Conservation (phyloP, 2,329 filamentous ascomycete species). For the Nectriaceae sp. region DNA sequence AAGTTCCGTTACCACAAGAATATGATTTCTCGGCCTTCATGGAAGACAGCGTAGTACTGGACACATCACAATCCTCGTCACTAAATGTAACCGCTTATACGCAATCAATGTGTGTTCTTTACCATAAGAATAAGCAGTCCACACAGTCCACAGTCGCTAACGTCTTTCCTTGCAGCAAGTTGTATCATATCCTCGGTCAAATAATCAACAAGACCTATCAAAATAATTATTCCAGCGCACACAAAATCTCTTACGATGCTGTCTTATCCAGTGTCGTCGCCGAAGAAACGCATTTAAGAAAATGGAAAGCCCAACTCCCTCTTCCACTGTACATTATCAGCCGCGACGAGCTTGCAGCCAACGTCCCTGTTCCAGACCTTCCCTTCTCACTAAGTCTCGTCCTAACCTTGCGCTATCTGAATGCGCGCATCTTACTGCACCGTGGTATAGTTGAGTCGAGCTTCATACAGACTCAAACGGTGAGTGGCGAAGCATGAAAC, state of each 20-base stretch:
- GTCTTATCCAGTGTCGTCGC: neutral
- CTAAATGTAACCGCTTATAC: neutral
- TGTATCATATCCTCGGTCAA: neutral
- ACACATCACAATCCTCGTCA: neutral
- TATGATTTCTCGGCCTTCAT: neutral
- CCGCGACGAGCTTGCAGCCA: neutral
- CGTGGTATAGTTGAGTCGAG: neutral
- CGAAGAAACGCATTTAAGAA: neutral
- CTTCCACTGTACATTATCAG: neutral
- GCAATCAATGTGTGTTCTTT: neutral
- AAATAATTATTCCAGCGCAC: neutral
- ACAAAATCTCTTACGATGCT: neutral
- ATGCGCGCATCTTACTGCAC: neutral
- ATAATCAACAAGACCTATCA: neutral
- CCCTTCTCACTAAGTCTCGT: neutral
- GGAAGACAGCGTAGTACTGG: neutral
- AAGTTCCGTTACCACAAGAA: neutral
- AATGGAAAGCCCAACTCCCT: neutral
- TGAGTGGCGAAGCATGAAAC: neutral
- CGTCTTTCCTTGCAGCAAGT: neutral
- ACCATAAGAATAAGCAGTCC: neutral
- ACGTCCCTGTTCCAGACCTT: neutral
- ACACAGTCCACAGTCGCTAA: neutral
- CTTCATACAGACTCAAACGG: neutral
- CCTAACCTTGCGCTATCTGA: neutral